Base-by-base conservation (phyloP, 495 filamentous ascomycete species). In the Thermothielavioides terrestris region DNA sequence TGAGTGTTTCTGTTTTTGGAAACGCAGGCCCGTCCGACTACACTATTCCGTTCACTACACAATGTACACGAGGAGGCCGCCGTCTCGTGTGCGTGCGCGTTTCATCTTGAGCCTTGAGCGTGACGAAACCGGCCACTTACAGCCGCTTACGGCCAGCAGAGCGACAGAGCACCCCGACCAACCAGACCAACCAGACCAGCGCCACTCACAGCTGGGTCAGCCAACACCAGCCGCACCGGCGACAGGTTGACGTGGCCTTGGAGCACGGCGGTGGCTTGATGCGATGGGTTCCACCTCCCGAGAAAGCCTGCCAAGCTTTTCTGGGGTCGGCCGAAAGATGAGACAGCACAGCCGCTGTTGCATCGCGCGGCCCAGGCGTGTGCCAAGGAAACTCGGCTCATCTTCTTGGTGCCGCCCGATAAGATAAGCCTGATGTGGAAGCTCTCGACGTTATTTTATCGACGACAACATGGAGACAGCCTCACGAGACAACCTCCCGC, bases 1-100 rank as follows among this genome's bases (percentile, higher is more conserved):
- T 11, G 8, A 23, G 1, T 35, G 42, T 3, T 50, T 17, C 42
- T 42, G 40, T 46, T 50, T 42, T 50, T 47, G 47, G 53, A 46
- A 51, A 50, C 28, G 42, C 22, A 32, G 46, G 18, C 30, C 6
- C 41, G 28, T 46, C 43, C 30, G 30, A 17, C 34, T 35, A n/a
- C n/a, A n/a, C n/a, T n/a, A n/a, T n/a, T n/a, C n/a, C n/a, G n/a
- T n/a, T n/a, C n/a, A n/a, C n/a, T n/a, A n/a, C 11, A 34, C 31
- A 27, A 10, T 27, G 21, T 23, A 15, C 38, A 41, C 9, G 25
- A 20, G 25, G 21, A 20, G 38, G 40, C 23, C 18, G 15, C 11
- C 3, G 14, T 27, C 18, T n/a, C 40, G 11, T 17, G 15, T 20
- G 38, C n/a, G 11, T 5, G 25, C 12, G 25, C 9, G 25, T 48